These are phyloP conservation scores for Leishmania martiniquensis DNA, from an alignment of 208 protist genomes.

Conservation along the genomic window DNA sequence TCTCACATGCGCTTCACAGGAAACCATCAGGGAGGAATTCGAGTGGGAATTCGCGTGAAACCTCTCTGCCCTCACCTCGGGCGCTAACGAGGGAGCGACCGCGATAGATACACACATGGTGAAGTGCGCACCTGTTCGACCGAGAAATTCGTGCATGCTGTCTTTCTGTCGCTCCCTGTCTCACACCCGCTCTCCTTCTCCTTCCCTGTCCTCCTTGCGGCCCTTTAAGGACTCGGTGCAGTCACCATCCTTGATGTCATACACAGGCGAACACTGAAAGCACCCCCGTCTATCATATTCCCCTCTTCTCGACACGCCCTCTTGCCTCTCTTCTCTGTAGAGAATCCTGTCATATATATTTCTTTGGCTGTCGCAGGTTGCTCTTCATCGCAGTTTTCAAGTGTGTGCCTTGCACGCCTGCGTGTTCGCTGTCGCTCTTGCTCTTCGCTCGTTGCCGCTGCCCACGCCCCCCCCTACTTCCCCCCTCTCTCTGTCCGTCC, in stretches of 20 bases:
- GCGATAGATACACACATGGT: neutral
- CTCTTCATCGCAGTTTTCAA: too few relatives aligned
- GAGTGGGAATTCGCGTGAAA: neutral
- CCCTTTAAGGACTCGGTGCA: neutral
- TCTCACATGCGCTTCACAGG: neutral
- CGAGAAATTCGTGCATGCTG: neutral
- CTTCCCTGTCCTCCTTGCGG: constrained; percentile 6
- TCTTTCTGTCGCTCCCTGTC: neutral
- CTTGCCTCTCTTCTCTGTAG: too few relatives aligned
- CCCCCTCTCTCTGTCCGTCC: neutral
- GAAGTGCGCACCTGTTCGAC: neutral
- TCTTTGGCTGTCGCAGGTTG: too few relatives aligned
- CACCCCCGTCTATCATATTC: too few relatives aligned
- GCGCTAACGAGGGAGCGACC: neutral
- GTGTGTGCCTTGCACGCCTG: too few relatives aligned
- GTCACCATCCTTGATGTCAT: too few relatives aligned
- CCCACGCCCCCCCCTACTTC: neutral
- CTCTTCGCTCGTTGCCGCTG: neutral
- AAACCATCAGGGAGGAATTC: neutral
- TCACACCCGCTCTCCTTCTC: constrained; percentile 2
- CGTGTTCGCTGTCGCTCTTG: neutral
- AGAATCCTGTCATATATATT: too few relatives aligned
- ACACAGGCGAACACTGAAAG: too few relatives aligned
- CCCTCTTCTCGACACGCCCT: too few relatives aligned
- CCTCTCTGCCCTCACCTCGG: neutral